A percentile compares a stretch with the other conserved stretches of the same genome.
Evolutionary conservation across 192 early-diverging fungal genomes (phyloP).

Genomic region (Gamsiella multidivaricata): DNA sequence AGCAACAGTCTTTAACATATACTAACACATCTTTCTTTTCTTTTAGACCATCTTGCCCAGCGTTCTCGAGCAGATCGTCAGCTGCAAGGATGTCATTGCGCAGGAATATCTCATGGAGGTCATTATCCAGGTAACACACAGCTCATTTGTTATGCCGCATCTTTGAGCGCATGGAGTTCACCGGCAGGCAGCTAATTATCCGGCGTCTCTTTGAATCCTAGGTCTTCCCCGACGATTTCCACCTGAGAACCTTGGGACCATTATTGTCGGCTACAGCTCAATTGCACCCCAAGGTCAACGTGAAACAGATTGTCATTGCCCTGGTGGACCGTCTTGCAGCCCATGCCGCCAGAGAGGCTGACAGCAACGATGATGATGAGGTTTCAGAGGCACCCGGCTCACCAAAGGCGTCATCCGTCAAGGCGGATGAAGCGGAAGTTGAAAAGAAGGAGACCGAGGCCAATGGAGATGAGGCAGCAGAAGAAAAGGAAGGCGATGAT

Average conservation of each 20-base stretch:
- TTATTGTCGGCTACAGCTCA: constrained; percentile 92
- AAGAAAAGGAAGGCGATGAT: constrained; percentile 19
- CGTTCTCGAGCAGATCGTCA: constrained; percentile 95
- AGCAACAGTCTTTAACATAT: not conserved
- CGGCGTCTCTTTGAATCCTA: constrained; percentile 10
- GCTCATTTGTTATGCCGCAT: too few species aligned
- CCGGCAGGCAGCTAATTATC: not conserved
- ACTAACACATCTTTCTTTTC: not conserved
- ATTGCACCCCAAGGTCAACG: constrained; percentile 92
- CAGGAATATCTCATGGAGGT: constrained; percentile 99
- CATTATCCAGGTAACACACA: constrained; percentile 96
- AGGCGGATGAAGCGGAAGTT: constrained; percentile 9
- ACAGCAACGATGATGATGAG: constrained; percentile 55
- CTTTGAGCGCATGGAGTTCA: too few species aligned
- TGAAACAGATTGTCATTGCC: constrained; percentile 96
- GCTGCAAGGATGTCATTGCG: constrained; percentile 96
- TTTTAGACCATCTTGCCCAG: constrained; percentile 85
- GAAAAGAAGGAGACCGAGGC: constrained; percentile 12
- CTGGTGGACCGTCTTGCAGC: constrained; percentile 94
- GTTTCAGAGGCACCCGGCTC: constrained; percentile 51
- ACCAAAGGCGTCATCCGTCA: constrained; percentile 19
- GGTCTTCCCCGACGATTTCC: constrained; percentile 98
- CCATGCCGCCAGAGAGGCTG: constrained; percentile 88
- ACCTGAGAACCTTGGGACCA: constrained; percentile 88
- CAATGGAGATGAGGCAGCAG: constrained; percentile 6